These are phyloP conservation scores for Stagonosporopsis tanaceti DNA, from an alignment of 2,329 filamentous ascomycete genomes.

Conservation along the genomic window DNA sequence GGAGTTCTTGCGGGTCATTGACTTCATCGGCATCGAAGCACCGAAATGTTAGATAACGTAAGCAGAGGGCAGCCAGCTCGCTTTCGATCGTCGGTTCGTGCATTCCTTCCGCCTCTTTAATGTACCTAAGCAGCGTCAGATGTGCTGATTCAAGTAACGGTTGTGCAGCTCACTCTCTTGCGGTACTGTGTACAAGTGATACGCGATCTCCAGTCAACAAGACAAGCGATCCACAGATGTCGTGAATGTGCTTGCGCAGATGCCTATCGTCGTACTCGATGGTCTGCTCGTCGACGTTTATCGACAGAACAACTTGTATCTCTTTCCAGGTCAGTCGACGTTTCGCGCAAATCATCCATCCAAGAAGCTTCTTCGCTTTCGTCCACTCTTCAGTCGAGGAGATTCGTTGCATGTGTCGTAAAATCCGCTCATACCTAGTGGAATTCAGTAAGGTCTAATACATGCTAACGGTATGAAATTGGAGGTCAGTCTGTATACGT, in stretches of 20 bases:
- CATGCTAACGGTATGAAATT: not conserved
- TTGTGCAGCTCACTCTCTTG: conserved; percentile 25
- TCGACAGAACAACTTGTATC: conserved; percentile 38
- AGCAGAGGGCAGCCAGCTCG: conserved; percentile 28
- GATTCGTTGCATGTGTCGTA: conserved; percentile 28
- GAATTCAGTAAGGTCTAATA: not conserved
- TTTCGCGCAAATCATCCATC: conserved; percentile 42
- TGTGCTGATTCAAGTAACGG: not conserved
- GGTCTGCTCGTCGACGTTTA: conserved; percentile 25
- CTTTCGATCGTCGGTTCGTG: conserved; percentile 29
- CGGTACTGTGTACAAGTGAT: conserved; percentile 34
- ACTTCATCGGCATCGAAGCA: conserved; percentile 29
- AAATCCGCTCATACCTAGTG: conserved; percentile 34
- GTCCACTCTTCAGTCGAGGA: conserved; percentile 22
- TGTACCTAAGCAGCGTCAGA: conserved; percentile 23
- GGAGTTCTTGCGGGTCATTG: conserved; percentile 21
- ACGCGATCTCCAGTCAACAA: conserved; percentile 23
- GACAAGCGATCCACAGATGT: conserved; percentile 35
- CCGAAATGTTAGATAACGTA: conserved; percentile 36
- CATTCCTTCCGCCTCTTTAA: conserved; percentile 26
- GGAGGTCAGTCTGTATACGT: conserved; percentile 3
- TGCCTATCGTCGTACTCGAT: conserved; percentile 32
- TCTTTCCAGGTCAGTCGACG: conserved; percentile 37
- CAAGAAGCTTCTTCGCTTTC: conserved; percentile 30
- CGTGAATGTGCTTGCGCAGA: conserved; percentile 34